These are phyloP conservation scores for Kodamaea kakaduensis DNA, from an alignment of 805 yeast species.

Conservation along the genomic window DNA sequence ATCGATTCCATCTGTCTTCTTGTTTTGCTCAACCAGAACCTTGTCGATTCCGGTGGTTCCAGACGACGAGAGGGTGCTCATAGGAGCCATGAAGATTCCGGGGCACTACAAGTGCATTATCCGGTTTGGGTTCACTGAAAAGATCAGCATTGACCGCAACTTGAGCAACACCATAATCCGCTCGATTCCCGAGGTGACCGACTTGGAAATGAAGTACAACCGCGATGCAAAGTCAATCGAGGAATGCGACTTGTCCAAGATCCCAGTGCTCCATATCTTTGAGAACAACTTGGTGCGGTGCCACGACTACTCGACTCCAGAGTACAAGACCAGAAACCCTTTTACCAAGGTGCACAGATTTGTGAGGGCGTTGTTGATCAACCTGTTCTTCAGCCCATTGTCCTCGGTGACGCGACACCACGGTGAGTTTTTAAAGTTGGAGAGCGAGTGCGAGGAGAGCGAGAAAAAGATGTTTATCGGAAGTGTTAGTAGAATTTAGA, in stretches of 20 bases:
- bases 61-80: conserved; percentile 34
- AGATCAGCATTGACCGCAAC: conserved; percentile 18
- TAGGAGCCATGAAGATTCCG: conserved; percentile 37
- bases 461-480: conserved; percentile 25
- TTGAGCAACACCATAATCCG: conserved; percentile 19
- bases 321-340: conserved; percentile 17
- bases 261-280: conserved; percentile 27
- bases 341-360: conserved; percentile 11
- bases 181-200: conserved; percentile 17
- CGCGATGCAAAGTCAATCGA: background rate
- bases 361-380: conserved; percentile 19
- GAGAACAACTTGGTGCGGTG: conserved; percentile 27
- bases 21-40: conserved; percentile 42
- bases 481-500: conserved; percentile 21
- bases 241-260: conserved; percentile 3
- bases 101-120: conserved; percentile 49
- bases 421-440: conserved; percentile 18
- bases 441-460: conserved; percentile 20
- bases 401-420: conserved; percentile 16
- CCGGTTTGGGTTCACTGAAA: conserved; percentile 50
- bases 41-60: conserved; percentile 41
- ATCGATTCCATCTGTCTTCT: conserved; percentile 40
- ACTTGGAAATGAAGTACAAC: conserved; percentile 10
- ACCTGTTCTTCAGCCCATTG: conserved; percentile 26
- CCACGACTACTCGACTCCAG: conserved; percentile 16